phyloP scores from a whole-genome alignment of 306 rosid genomes.

The Trifolium fragiferum region DNA sequence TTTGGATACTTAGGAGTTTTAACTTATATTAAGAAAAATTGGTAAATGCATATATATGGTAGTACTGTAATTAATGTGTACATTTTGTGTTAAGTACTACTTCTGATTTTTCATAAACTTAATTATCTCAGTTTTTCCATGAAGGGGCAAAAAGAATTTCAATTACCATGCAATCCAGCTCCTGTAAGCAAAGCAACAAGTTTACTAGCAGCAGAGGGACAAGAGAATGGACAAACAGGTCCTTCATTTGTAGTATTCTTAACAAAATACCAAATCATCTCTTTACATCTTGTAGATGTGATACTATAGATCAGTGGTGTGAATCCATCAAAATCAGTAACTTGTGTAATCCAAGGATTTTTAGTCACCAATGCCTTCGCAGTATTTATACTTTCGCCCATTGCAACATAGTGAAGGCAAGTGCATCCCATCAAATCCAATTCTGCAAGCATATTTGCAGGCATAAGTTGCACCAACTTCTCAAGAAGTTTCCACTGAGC shows the following conservation, averaged over 20 bases:
- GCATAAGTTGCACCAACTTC: constrained; percentile 10
- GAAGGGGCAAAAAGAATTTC: no score
- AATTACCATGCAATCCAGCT: constrained; percentile 46
- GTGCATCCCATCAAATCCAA: constrained; percentile 51
- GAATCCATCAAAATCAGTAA: constrained; percentile 40
- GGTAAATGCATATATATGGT: no score
- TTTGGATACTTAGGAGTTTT: no score
- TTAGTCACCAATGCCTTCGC: constrained; percentile 53
- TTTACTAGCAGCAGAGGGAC: constrained; percentile 35
- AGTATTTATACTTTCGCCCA: constrained; percentile 45
- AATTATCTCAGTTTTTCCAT: no score
- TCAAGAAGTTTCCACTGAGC: no score
- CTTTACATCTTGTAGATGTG: constrained; percentile 38
- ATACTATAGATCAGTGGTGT: constrained; percentile 55
- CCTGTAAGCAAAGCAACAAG: constrained; percentile 48
- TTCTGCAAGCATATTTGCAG: constrained; percentile 26
- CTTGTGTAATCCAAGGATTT: constrained; percentile 45
- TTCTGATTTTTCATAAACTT: no score
- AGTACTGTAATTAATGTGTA: no score
- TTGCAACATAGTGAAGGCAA: constrained; percentile 57
- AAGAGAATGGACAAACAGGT: constrained; percentile 54
- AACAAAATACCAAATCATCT: constrained; percentile 58
- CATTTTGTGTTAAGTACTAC: no score
- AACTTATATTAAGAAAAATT: no score
- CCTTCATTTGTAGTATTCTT: constrained; percentile 50